phyloP scores from a whole-genome alignment of 345 rosid species.

The Erodium maritimum region DNA sequence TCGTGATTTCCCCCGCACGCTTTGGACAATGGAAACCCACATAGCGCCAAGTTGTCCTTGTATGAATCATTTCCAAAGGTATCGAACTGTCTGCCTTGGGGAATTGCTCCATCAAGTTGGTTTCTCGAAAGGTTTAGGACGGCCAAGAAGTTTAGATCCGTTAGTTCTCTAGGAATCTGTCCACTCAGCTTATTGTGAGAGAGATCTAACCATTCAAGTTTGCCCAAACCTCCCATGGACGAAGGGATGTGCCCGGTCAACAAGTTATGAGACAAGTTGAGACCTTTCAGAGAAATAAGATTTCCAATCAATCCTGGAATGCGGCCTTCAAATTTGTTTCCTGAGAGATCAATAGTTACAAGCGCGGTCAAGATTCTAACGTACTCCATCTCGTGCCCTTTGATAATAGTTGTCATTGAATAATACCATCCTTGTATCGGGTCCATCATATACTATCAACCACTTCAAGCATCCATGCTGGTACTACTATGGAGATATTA shows the following conservation, averaged over 20 bases:
- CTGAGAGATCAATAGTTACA: conserved; percentile 13
- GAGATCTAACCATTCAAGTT: conserved; percentile 15
- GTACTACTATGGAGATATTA: too few relatives aligned
- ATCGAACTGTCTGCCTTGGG: conserved; percentile 7
- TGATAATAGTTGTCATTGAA: not conserved
- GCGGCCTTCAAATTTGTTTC: conserved; percentile 9
- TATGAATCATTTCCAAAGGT: conserved; percentile 5
- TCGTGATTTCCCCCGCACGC: not conserved
- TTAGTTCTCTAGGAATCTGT: conserved; percentile 7
- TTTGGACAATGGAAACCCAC: conserved; percentile 9
- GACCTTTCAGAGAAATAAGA: conserved; percentile 6
- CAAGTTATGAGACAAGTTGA: conserved; percentile 7
- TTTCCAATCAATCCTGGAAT: conserved; percentile 4
- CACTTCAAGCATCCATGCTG: conserved; percentile 10
- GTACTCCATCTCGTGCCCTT: conserved; percentile 5
- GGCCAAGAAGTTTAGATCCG: not conserved
- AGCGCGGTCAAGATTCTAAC: not conserved
- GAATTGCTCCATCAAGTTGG: conserved; percentile 6
- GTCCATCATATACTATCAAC: not conserved
- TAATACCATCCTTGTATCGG: too few relatives aligned
- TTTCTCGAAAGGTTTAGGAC: conserved; percentile 6
- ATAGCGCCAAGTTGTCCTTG: conserved; percentile 1
- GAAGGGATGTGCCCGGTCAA: conserved; percentile 7
- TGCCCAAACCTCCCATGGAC: not conserved
- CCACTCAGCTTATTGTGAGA: conserved; percentile 9